These are phyloP conservation scores for Crithidia expoeki DNA, from an alignment of 208 protist species.

Conservation along the genomic window DNA sequence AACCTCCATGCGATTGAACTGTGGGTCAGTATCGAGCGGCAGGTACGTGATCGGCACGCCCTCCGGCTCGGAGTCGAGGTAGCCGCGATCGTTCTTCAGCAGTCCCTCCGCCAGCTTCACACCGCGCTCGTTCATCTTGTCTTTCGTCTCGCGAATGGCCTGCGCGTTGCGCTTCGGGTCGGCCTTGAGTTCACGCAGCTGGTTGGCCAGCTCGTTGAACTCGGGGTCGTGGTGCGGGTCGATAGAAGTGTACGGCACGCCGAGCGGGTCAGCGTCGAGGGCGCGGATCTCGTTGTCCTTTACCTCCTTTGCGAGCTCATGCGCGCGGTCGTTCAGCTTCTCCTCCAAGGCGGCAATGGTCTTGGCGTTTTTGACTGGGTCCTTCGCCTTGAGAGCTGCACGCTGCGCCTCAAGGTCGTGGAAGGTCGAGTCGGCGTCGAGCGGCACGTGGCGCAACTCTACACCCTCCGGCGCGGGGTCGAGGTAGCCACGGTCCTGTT, in stretches of 20 bases:
- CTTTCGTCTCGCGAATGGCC: slow-evolving; percentile 41
- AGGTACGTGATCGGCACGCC: slow-evolving; percentile 64
- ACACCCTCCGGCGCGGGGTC: slow-evolving; percentile 72
- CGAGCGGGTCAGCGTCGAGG: slow-evolving; percentile 50
- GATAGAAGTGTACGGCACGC: slow-evolving; percentile 61
- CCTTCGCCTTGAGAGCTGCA: slow-evolving; percentile 68
- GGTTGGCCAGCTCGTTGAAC: slow-evolving; percentile 57
- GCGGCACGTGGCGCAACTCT: slow-evolving; percentile 54
- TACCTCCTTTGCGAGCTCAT: slow-evolving; percentile 69
- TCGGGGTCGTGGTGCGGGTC: slow-evolving; percentile 62
- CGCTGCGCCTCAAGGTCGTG: slow-evolving; percentile 66
- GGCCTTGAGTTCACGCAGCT: slow-evolving; percentile 58
- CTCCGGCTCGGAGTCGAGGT: slow-evolving; percentile 56
- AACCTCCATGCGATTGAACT: slow-evolving; percentile 71
- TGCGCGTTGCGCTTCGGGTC: slow-evolving; percentile 52
- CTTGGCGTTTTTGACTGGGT: slow-evolving; percentile 45
- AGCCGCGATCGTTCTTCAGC: slow-evolving; percentile 61
- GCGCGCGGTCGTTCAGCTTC: slow-evolving; percentile 69
- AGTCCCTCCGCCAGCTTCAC: slow-evolving; percentile 49
- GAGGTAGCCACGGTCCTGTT: slow-evolving; percentile 72
- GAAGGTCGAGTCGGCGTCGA: slow-evolving; percentile 73
- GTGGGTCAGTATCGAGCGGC: slow-evolving; percentile 60
- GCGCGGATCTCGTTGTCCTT: slow-evolving; percentile 60
- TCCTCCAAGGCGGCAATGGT: slow-evolving; percentile 62
- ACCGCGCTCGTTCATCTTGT: slow-evolving; percentile 62